A percentile compares a stretch with the other conserved stretches of the same genome.
phyloP scores from a whole-genome alignment of 1,284 basidiomycete species.

The Puccinia coronata region DNA sequence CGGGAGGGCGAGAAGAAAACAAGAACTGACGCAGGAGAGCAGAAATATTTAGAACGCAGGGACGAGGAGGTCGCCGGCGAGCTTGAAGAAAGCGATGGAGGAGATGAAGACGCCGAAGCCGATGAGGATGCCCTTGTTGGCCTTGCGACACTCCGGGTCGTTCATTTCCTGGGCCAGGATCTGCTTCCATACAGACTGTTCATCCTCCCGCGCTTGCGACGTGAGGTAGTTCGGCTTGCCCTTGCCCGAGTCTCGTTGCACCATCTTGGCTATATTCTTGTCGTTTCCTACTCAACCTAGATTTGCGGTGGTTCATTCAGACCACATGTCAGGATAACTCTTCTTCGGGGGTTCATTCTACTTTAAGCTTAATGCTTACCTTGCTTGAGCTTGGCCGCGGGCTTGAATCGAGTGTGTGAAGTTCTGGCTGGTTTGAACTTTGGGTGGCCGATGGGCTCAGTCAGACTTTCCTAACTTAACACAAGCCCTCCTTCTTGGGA shows the following conservation, averaged over 20 bases:
- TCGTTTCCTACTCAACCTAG: no score
- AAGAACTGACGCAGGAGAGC: background rate
- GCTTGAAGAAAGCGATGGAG: conserved; percentile 36
- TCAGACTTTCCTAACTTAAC: no score
- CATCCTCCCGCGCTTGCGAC: background rate
- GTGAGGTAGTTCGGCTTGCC: conserved; percentile 15
- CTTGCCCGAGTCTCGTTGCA: background rate
- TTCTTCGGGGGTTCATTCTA: no score
- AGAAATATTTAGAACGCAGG: conserved; percentile 20
- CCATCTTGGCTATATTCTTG: background rate
- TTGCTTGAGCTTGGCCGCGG: no score
- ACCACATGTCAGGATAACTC: no score
- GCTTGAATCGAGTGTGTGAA: no score
- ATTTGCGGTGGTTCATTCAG: no score
- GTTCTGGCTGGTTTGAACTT: no score
- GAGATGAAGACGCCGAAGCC: conserved; percentile 32
- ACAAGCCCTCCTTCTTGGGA: no score
- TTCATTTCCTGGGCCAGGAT: conserved; percentile 38
- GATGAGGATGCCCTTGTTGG: conserved; percentile 18
- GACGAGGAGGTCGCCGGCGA: conserved; percentile 40
- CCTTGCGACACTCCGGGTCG: conserved; percentile 31
- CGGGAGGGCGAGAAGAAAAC: background rate
- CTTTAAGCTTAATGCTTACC: no score
- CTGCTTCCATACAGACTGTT: conserved; percentile 18
- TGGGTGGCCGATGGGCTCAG: no score